Evolutionary conservation across 805 yeast genomes (phyloP).

Genomic region (Debaryomyces maramus): DNA sequence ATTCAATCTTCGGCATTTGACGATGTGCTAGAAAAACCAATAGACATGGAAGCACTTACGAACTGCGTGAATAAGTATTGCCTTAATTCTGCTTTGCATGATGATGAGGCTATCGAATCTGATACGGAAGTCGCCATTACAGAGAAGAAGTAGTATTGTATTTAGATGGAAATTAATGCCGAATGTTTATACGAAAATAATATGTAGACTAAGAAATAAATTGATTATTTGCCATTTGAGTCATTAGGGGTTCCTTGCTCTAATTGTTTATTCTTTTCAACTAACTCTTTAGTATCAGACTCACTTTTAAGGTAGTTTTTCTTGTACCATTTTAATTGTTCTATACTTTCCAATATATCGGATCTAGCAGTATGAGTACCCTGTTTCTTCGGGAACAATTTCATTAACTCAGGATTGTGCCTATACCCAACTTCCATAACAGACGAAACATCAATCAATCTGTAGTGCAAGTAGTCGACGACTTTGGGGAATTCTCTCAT

Average conservation of each 20-base stretch:
- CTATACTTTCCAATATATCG: conserved; percentile 88
- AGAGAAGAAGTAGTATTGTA: conserved; percentile 10
- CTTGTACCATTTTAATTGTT: conserved; percentile 74
- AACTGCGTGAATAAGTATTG: conserved; percentile 20
- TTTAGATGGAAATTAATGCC: neutral
- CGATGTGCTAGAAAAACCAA: conserved; percentile 74
- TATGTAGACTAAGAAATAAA: neutral
- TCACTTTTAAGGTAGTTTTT: conserved; percentile 55
- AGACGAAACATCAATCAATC: conserved; percentile 88
- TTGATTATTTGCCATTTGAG: neutral
- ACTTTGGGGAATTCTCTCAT: conserved; percentile 78
- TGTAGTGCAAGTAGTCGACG: conserved; percentile 59
- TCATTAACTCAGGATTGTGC: conserved; percentile 66
- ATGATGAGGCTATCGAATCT: conserved; percentile 30
- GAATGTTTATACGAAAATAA: neutral
- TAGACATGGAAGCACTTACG: conserved; percentile 23
- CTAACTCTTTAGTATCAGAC: conserved; percentile 13
- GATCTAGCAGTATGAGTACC: conserved; percentile 81
- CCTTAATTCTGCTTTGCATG: conserved; percentile 4
- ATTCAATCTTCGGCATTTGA: conserved; percentile 54
- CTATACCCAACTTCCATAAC: conserved; percentile 78
- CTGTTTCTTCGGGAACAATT: conserved; percentile 59
- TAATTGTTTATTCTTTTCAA: conserved; percentile 2
- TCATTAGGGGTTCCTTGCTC: neutral
- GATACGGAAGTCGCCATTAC: conserved; percentile 14